phyloP scores from a whole-genome alignment of 1,284 basidiomycete genomes.

The Lignosus rhinocerotis region DNA sequence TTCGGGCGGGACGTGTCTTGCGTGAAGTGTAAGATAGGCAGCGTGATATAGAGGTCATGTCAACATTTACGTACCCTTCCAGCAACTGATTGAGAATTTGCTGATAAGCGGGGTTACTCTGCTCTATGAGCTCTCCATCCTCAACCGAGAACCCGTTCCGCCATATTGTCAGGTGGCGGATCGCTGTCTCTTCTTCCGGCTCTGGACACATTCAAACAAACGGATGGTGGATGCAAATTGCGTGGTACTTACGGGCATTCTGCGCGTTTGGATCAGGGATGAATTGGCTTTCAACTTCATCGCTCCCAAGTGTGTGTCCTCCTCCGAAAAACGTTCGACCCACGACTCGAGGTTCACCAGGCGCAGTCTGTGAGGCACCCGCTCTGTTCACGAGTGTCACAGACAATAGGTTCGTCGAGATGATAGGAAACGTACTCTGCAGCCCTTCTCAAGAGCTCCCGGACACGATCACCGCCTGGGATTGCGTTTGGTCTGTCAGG shows the following conservation, averaged over 20 bases:
- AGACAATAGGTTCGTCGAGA: background rate
- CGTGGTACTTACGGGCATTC: conserved; percentile 7
- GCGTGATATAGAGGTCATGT: background rate
- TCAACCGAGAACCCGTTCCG: conserved; percentile 92
- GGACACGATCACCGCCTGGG: conserved; percentile 71
- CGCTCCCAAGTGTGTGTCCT: conserved; percentile 86
- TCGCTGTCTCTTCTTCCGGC: conserved; percentile 60
- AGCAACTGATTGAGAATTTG: conserved; percentile 80
- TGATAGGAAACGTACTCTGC: conserved; percentile 60
- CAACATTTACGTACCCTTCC: conserved; percentile 53
- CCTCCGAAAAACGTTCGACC: conserved; percentile 57
- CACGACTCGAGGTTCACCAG: conserved; percentile 14
- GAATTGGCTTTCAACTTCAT: conserved; percentile 73
- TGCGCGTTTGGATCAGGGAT: conserved; percentile 67
- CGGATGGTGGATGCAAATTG: background rate
- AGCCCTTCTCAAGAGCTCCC: conserved; percentile 82
- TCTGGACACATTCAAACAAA: conserved; percentile 23
- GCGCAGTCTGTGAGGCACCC: conserved; percentile 37
- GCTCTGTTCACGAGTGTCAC: conserved; percentile 33
- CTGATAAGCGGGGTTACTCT: conserved; percentile 81
- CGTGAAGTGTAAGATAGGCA: background rate
- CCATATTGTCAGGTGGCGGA: conserved; percentile 91
- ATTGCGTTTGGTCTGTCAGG: conserved; percentile 56
- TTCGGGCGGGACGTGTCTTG: conserved; percentile 75
- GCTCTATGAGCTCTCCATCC: conserved; percentile 84